A percentile compares a stretch with the other conserved stretches of the same genome.
Evolutionary conservation across 352 stramenopile species (phyloP).

Genomic region (Phytophthora fragariae): DNA sequence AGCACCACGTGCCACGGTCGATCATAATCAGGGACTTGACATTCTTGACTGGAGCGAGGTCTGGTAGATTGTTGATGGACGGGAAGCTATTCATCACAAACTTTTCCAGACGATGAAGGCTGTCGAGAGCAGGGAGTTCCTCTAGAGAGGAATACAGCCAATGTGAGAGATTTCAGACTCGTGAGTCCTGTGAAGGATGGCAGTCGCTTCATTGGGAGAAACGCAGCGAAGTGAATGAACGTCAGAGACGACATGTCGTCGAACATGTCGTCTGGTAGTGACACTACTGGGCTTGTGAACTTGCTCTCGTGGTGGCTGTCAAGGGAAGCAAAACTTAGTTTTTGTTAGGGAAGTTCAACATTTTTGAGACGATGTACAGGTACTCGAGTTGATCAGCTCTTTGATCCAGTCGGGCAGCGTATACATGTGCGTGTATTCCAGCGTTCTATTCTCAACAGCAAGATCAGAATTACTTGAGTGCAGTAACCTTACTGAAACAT

Average conservation of each 20-base stretch:
- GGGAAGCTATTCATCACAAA: constrained; percentile 18
- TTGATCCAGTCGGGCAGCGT: not conserved
- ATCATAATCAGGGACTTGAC: no score
- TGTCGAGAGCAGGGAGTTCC: constrained; percentile 18
- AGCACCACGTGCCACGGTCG: no score
- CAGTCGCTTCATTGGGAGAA: not conserved
- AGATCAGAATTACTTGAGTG: no score
- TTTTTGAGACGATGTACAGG: not conserved
- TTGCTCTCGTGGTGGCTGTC: not conserved
- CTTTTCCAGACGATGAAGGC: constrained; percentile 18
- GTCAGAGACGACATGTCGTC: not conserved
- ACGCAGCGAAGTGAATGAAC: not conserved
- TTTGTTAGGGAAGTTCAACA: not conserved
- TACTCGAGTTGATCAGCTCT: not conserved
- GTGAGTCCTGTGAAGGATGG: not conserved
- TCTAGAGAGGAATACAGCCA: constrained; percentile 16
- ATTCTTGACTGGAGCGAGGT: constrained; percentile 22
- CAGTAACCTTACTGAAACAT: not conserved
- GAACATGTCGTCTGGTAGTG: not conserved
- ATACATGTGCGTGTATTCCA: not conserved
- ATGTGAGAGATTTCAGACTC: not conserved
- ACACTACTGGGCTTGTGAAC: not conserved
- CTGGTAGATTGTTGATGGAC: constrained; percentile 10
- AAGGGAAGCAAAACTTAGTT: not conserved
- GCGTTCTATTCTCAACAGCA: not conserved